Evolutionary conservation across 2,329 filamentous ascomycete genomes (phyloP), one percentile per base, ranked within the genome.

Genomic region (Sporothrix variecibatus): DNA sequence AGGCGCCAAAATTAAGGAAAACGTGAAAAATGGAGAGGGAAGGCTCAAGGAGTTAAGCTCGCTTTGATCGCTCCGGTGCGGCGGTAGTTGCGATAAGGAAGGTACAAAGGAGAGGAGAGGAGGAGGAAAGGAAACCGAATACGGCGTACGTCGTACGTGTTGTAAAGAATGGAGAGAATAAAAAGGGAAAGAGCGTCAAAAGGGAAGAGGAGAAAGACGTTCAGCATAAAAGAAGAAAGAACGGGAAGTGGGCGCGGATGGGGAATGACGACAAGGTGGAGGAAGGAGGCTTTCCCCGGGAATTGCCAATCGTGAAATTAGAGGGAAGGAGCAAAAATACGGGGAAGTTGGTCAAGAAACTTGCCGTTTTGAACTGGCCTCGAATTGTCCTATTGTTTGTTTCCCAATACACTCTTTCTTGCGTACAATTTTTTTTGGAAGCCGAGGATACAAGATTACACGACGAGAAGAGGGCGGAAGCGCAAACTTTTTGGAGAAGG

Each of bases 41-140:
- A 51, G 40, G 58, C 26, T 38, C 43, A 49, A 51, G 71, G 56
- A 67, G 56, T 73, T 43, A 73, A 38, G 46, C 49, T 68, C 51
- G 64, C 72, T 69, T 49, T 23, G 72, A 68, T 73, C 38, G n/a
- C 64, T 49, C 64, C 62, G 51, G 71, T 53, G 58, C 71, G 71
- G 71, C 71, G 43, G 58, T 38, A 65, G 23, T 15, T 72, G 17
- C 56, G 70, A 64, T 51, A 64, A 70, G 64, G 11, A 38, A 43
- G 65, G 43, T 40, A 23, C 62, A 70, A n/a, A 17, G 17, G 43
- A 49, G 43, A 15, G 2, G 12, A 20, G 11, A 3, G 28, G 51
- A 72, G 23, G 56, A 62, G 3, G 51, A 43, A 8, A 34, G 34
- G 2, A 34, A 34, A 1, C 34, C 34, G 34, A 34, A 34, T 8